Conservation (phyloP, 306 rosid genomes). For the Sicyos baderoa region DNA sequence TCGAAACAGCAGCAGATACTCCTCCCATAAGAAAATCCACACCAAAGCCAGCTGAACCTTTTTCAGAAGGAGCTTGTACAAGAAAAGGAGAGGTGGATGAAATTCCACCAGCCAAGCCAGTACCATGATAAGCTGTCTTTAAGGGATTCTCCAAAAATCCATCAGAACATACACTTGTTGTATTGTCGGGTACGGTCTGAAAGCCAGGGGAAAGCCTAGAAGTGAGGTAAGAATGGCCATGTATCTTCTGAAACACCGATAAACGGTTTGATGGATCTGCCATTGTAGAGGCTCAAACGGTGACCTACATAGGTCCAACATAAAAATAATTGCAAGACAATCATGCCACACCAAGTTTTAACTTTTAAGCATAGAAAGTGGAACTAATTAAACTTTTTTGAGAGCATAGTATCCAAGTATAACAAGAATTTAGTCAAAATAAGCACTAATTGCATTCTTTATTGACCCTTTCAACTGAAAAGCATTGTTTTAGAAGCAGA, state of each 20-base stretch:
- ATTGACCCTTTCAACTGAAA: background rate
- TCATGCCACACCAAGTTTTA: background rate
- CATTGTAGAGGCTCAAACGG: slow-evolving; percentile 40
- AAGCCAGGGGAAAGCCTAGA: slow-evolving; percentile 51
- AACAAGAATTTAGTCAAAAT: background rate
- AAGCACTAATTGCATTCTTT: background rate
- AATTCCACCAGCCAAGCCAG: slow-evolving; percentile 33
- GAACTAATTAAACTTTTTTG: background rate
- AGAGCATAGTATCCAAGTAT: background rate
- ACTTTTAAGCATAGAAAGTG: slow-evolving; percentile 4
- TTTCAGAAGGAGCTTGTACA: slow-evolving; percentile 62
- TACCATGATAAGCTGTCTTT: slow-evolving; percentile 23
- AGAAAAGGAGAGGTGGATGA: slow-evolving; percentile 30
- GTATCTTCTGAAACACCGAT: slow-evolving; percentile 62
- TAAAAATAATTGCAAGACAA: background rate
- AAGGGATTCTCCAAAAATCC: slow-evolving; percentile 35
- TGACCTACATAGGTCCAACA: slow-evolving; percentile 36
- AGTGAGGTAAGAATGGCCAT: slow-evolving; percentile 50
- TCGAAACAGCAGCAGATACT: slow-evolving; percentile 85
- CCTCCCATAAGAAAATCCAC: slow-evolving; percentile 88
- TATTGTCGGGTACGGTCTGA: slow-evolving; percentile 27
- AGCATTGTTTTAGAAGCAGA: background rate
- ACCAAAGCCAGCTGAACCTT: slow-evolving; percentile 43
- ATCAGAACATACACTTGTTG: slow-evolving; percentile 24
- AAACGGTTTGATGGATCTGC: slow-evolving; percentile 55